Evolutionary conservation across 371 early-diverging fungal genomes (phyloP).

Genomic region (Apophysomyces elegans): DNA sequence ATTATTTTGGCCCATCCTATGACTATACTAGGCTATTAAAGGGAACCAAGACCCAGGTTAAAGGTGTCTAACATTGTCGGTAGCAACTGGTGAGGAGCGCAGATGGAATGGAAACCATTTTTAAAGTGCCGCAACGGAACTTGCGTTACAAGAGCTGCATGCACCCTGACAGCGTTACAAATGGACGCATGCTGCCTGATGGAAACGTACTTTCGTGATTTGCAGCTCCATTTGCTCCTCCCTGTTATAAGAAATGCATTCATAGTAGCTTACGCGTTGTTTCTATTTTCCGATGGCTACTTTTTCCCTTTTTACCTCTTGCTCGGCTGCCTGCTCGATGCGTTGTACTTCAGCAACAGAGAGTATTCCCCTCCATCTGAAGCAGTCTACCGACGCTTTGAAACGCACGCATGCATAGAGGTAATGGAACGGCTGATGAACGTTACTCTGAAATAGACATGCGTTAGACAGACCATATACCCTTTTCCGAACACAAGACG

Average conservation of each 20-base stretch:
- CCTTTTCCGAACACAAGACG: conserved; percentile 12
- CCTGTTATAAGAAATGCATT: conserved; percentile 4
- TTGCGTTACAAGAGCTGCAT: conserved; percentile 5
- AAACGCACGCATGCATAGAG: neutral
- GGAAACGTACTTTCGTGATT: neutral
- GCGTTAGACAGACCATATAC: neutral
- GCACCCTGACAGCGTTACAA: neutral
- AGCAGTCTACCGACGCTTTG: conserved; percentile 1
- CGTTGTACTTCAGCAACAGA: conserved; percentile 20
- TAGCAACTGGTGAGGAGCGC: no score
- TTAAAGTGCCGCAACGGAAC: no score
- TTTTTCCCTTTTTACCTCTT: conserved; percentile 31
- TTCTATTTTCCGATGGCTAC: conserved; percentile 37
- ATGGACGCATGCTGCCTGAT: conserved; percentile 7
- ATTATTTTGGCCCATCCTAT: no score
- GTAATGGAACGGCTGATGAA: neutral
- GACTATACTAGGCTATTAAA: no score
- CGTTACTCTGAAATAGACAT: conserved; percentile 5
- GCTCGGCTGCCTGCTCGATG: conserved; percentile 33
- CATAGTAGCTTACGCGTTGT: conserved; percentile 22
- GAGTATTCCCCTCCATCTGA: neutral
- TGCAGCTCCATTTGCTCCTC: neutral
- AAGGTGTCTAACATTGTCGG: no score
- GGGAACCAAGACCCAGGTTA: no score
- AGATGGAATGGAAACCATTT: no score